Conservation (phyloP, 768 basidiomycete species). For the Gloeopeniophorella convolvens region DNA sequence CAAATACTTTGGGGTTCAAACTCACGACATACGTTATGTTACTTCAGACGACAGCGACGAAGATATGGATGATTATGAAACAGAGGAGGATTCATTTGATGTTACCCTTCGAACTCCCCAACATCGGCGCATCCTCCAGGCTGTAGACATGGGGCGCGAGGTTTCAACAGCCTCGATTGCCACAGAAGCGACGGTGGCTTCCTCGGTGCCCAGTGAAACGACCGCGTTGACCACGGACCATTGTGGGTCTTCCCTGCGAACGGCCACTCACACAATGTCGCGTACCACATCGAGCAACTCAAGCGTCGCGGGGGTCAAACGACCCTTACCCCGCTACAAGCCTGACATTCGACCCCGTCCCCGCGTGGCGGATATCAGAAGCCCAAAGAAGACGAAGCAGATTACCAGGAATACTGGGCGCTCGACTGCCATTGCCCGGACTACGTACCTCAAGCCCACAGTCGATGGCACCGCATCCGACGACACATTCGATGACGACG, state of each 20-base stretch:
- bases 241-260: constrained; percentile 27
- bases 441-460: constrained; percentile 2
- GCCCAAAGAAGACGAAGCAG: constrained; percentile 3
- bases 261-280: constrained; percentile 25
- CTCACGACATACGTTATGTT: constrained; percentile 16
- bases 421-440: constrained; percentile 2
- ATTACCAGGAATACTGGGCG: constrained; percentile 6
- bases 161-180: constrained; percentile 18
- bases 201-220: constrained; percentile 22
- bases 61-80: constrained; percentile 30
- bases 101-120: constrained; percentile 61
- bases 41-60: constrained; percentile 19
- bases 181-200: constrained; percentile 20
- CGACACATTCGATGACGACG: constrained; percentile 18
- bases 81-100: constrained; percentile 60
- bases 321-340: constrained; percentile 21
- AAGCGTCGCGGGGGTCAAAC: constrained; percentile 25
- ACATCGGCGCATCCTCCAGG: constrained; percentile 24
- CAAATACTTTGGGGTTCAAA: constrained; percentile 36
- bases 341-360: constrained; percentile 9
- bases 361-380: constrained; percentile 1
- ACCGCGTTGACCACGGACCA: constrained; percentile 29
- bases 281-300: constrained; percentile 19
- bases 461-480: constrained; percentile 13
- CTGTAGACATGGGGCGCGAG: constrained; percentile 19